phyloP scores from a whole-genome alignment of 2,329 filamentous ascomycete genomes.

The Alternaria viburni region DNA sequence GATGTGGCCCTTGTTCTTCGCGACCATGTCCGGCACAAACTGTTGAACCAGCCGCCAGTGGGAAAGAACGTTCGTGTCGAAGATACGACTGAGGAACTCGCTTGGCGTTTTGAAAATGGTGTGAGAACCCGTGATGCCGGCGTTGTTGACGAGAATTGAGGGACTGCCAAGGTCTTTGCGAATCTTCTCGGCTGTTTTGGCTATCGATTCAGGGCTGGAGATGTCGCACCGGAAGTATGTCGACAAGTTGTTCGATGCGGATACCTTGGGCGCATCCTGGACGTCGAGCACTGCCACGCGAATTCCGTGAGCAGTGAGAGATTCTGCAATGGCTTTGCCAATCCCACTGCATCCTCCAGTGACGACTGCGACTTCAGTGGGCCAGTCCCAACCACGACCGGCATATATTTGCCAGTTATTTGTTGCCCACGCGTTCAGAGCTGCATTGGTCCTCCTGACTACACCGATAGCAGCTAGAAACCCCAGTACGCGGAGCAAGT shows the following conservation, averaged over 20 bases:
- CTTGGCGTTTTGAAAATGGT: slow-evolving; percentile 12
- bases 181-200: slow-evolving; percentile 13
- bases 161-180: slow-evolving; percentile 17
- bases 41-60: slow-evolving; percentile 23
- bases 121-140: slow-evolving; percentile 19
- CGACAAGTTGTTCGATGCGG: slow-evolving; percentile 12
- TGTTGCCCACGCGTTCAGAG: slow-evolving; percentile 8
- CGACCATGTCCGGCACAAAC: slow-evolving; percentile 30
- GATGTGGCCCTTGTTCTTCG: slow-evolving; percentile 27
- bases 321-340: slow-evolving; percentile 18
- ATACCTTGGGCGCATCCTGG: slow-evolving; percentile 4
- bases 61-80: slow-evolving; percentile 25
- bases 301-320: slow-evolving; percentile 12
- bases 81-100: slow-evolving; percentile 12
- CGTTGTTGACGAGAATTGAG: slow-evolving; percentile 32
- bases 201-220: slow-evolving; percentile 12
- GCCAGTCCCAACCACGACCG: slow-evolving; percentile 18
- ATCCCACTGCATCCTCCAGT: slow-evolving; percentile 26
- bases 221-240: slow-evolving; percentile 27
- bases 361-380: slow-evolving; percentile 20
- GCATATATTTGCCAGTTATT: slow-evolving; percentile 9
- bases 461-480: slow-evolving; percentile 1
- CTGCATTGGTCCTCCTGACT: neutral
- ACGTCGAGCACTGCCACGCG: slow-evolving; percentile 23
- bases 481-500: neutral